Evolutionary conservation across 75 land plant genomes (phyloP).

Genomic region (Cryptomeria japonica): DNA sequence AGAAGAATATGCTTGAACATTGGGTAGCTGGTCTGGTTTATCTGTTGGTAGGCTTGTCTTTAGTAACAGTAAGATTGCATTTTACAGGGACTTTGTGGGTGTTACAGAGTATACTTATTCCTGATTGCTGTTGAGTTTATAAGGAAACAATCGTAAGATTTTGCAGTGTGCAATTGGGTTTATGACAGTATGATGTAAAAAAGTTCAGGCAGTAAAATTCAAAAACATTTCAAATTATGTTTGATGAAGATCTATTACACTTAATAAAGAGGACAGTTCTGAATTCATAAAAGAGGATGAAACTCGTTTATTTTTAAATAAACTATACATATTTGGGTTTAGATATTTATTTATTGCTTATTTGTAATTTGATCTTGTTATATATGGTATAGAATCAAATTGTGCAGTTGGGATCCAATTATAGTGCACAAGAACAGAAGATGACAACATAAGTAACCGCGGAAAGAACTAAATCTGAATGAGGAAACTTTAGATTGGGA

Average conservation of each 20-base stretch:
- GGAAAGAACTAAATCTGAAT: background rate
- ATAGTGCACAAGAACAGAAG: background rate
- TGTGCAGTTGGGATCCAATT: background rate
- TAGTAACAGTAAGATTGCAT: background rate
- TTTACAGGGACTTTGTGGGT: background rate
- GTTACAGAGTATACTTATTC: background rate
- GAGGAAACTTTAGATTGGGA: background rate
- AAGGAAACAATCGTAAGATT: background rate
- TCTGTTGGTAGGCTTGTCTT: too few species aligned
- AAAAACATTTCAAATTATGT: too few species aligned
- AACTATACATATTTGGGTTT: too few species aligned
- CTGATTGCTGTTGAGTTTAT: background rate
- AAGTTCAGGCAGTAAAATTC: too few species aligned
- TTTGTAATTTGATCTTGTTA: background rate
- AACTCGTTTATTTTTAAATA: too few species aligned
- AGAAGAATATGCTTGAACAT: background rate
- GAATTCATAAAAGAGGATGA: too few species aligned
- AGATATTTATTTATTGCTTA: background rate
- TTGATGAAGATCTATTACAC: background rate
- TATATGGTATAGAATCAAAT: background rate
- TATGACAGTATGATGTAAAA: background rate
- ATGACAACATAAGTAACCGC: background rate
- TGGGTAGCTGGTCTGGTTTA: background rate
- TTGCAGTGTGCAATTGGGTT: background rate
- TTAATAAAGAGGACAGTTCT: background rate